phyloP scores from a whole-genome alignment of 202 grass and related monocot genomes.

The Alloteropsis angusta region DNA sequence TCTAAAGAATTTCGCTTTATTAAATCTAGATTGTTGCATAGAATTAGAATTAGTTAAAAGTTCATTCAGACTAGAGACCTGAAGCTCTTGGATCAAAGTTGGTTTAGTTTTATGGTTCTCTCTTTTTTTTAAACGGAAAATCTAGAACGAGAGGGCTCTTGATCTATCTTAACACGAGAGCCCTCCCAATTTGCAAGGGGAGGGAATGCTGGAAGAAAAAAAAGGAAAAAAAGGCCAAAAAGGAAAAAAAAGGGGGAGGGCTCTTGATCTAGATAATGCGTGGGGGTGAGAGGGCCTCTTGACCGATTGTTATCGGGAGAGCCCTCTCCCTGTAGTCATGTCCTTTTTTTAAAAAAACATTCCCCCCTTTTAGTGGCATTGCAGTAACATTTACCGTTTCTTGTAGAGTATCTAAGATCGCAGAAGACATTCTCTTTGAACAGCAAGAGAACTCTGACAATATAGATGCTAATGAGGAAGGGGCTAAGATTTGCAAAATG shows the following conservation, averaged over 20 bases:
- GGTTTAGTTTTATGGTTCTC: not conserved
- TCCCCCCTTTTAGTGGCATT: not conserved
- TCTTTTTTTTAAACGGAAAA: too few species aligned
- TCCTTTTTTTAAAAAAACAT: not conserved
- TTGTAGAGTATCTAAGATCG: slow-evolving; percentile 68
- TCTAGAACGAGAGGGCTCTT: too few species aligned
- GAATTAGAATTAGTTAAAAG: not conserved
- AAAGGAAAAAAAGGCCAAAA: too few species aligned
- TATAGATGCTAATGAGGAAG: slow-evolving; percentile 55
- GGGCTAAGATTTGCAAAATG: slow-evolving; percentile 67
- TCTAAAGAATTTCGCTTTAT: not conserved
- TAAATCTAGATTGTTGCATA: slow-evolving; percentile 4
- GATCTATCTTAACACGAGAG: too few species aligned
- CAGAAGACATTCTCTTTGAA: slow-evolving; percentile 65
- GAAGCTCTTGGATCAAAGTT: not conserved
- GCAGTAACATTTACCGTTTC: slow-evolving; percentile 12
- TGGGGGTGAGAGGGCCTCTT: too few species aligned
- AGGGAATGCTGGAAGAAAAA: too few species aligned
- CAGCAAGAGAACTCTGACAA: slow-evolving; percentile 53
- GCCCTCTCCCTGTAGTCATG: too few species aligned
- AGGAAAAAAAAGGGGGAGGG: too few species aligned
- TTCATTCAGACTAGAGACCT: slow-evolving; percentile 3
- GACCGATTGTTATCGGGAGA: too few species aligned
- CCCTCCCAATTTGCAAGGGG: too few species aligned
- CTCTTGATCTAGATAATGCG: too few species aligned